Evolutionary conservation across 495 filamentous ascomycete genomes (phyloP).

Genomic region (Penicillium paradoxum): DNA sequence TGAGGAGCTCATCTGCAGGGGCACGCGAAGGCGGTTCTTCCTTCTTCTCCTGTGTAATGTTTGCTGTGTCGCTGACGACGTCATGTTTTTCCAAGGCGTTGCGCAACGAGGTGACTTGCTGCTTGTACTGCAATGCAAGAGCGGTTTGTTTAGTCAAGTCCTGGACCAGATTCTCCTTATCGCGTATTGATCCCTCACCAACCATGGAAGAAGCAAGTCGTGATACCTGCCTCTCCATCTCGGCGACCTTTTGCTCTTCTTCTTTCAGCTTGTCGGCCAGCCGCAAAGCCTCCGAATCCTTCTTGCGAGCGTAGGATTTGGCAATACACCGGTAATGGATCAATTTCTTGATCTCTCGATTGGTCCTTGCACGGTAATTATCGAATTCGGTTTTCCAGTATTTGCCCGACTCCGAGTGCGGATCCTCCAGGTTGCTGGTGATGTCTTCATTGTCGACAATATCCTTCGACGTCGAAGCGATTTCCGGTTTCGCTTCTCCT

Average conservation of each 20-base stretch:
- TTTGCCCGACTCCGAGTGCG: conserved; percentile 76
- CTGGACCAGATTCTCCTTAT: conserved; percentile 47
- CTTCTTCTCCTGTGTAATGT: conserved; percentile 43
- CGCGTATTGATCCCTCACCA: conserved; percentile 38
- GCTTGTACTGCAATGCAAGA: conserved; percentile 61
- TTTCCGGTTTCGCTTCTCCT: conserved; percentile 9
- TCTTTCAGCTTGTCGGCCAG: conserved; percentile 67
- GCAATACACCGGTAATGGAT: conserved; percentile 76
- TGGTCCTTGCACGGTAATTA: conserved; percentile 73
- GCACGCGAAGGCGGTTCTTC: conserved; percentile 40
- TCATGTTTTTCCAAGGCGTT: conserved; percentile 47
- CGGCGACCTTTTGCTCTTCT: conserved; percentile 50
- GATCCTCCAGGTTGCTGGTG: conserved; percentile 73
- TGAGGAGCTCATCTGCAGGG: conserved; percentile 39
- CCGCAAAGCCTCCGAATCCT: conserved; percentile 73
- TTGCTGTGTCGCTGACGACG: conserved; percentile 38
- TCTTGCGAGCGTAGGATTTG: conserved; percentile 84
- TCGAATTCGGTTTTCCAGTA: conserved; percentile 95
- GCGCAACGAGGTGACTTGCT: conserved; percentile 58
- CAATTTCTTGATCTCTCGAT: conserved; percentile 70
- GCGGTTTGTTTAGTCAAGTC: conserved; percentile 64
- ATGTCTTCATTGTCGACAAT: conserved; percentile 46
- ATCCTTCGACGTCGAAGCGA: conserved; percentile 9
- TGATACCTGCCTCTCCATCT: conserved; percentile 53
- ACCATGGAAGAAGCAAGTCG: conserved; percentile 55